Conservation (phyloP, 495 filamentous ascomycete species). For the Penicillium coprophilum region DNA sequence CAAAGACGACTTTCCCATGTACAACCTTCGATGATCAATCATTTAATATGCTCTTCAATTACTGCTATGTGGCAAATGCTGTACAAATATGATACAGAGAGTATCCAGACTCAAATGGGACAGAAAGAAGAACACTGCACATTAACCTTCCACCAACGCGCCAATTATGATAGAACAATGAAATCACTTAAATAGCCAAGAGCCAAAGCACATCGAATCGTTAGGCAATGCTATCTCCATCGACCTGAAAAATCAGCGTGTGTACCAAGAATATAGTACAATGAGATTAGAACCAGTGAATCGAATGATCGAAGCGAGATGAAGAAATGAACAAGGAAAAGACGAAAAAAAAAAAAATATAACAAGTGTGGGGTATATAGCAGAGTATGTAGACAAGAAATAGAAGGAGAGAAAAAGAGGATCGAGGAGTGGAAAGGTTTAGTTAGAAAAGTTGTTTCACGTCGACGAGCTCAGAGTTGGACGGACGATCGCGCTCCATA, state of each 20-base stretch:
- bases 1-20: no score
- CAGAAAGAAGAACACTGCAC: conserved; percentile 8
- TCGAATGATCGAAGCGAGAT: conserved; percentile 3
- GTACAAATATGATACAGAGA: conserved; percentile 23
- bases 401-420: conserved; percentile 4
- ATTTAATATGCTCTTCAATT: conserved; percentile 6
- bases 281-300: background rate
- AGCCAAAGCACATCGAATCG: background rate
- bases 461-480: conserved; percentile 40
- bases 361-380: conserved; percentile 34
- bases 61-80: conserved; percentile 14
- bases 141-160: conserved; percentile 1
- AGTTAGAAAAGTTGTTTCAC: conserved; percentile 42
- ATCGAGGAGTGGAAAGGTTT: background rate
- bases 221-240: conserved; percentile 3
- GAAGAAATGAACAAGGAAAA: conserved; percentile 1
- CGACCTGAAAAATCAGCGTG: conserved; percentile 6
- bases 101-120: conserved; percentile 16
- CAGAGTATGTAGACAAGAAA: conserved; percentile 13
- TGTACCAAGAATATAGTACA: conserved; percentile 12
- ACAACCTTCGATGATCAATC: no score
- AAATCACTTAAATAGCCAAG: background rate
- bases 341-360: conserved; percentile 17
- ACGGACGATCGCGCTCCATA: conserved; percentile 48
- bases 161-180: conserved; percentile 2